Conservation (phyloP, 2,329 filamentous ascomycete genomes). For the Proliferodiscus dingleyae region DNA sequence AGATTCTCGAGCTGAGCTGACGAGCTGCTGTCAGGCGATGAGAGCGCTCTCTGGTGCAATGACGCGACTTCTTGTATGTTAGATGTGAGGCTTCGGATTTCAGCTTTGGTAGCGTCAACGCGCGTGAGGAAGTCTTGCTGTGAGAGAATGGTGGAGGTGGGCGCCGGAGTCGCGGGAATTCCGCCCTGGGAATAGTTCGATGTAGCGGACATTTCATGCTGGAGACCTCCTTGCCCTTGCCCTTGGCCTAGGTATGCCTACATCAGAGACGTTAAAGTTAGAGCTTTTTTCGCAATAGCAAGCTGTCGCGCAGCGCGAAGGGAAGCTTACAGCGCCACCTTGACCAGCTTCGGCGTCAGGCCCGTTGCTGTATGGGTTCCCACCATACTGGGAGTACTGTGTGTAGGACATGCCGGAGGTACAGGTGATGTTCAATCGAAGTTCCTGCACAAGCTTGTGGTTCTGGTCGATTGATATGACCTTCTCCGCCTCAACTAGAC, state of each 20-base stretch:
- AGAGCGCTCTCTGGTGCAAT: constrained; percentile 67
- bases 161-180: constrained; percentile 18
- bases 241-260: constrained; percentile 15
- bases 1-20: constrained; percentile 55
- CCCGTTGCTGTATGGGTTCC: constrained; percentile 58
- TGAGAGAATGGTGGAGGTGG: constrained; percentile 42
- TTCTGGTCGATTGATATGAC: not conserved
- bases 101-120: constrained; percentile 60
- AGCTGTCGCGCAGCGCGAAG: not conserved
- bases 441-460: not conserved
- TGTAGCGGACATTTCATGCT: constrained; percentile 24
- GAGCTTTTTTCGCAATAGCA: constrained; percentile 6
- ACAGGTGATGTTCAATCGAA: constrained; percentile 12
- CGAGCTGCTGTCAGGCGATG: constrained; percentile 53
- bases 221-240: constrained; percentile 12
- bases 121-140: constrained; percentile 65
- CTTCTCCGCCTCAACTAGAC: not conserved
- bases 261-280: not conserved
- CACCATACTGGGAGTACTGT: constrained; percentile 49
- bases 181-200: constrained; percentile 27
- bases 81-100: constrained; percentile 62
- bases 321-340: constrained; percentile 25
- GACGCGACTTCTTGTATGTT: constrained; percentile 64
- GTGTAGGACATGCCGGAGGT: constrained; percentile 53
- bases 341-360: constrained; percentile 36